Base-by-base conservation (phyloP, 345 rosid genomes). In the Excoecaria cochinchinensis region DNA sequence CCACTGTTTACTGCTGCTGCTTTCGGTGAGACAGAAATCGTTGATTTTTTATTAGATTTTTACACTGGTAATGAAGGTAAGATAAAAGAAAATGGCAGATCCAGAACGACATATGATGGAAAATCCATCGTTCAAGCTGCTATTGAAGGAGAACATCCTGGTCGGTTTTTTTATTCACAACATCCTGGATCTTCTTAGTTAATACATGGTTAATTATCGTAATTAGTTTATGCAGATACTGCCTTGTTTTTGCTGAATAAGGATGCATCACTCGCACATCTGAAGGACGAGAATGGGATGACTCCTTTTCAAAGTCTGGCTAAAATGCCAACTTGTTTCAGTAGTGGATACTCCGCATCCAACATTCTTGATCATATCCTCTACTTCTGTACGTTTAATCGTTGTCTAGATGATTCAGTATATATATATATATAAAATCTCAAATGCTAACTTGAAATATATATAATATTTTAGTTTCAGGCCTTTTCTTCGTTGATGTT, bases 81-180 rank as follows among this genome's bases (percentile, higher is more conserved):
- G 6, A 14, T 2, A 21, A 58, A 19, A 61, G 14, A 15, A 21
- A 25, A 7, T 17, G 6, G 12, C 13, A 25, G 13, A 4, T 5
- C 3, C 14, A 61, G 40, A 36, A 31, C 8, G 13, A 24, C 4
- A 25, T 9, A 11, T 25, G 83, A 84, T 62, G 9, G 42, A 15
- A n/a, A 76, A 56, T 75, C 71, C 24, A 72, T 84, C 58, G 80
- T 84, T 65, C 82, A 81, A 42, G 67, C 62, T 38, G 70, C 85
- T 8, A 74, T 81, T 55, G 62, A 81, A 10, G 70, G 82, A 25
- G 77, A 76, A 31, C 79, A 84, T 57, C 70, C 46, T 16, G 82
- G 84, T 84, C n/a, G 51, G 6, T 42, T 17, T 71, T 47, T 1
- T 13, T 65, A n/a, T 50, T 31, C 31, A 2, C 31, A 31, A 2